Evolutionary conservation across 2,329 filamentous ascomycete genomes (phyloP).

Genomic region (Periconia sp.): DNA sequence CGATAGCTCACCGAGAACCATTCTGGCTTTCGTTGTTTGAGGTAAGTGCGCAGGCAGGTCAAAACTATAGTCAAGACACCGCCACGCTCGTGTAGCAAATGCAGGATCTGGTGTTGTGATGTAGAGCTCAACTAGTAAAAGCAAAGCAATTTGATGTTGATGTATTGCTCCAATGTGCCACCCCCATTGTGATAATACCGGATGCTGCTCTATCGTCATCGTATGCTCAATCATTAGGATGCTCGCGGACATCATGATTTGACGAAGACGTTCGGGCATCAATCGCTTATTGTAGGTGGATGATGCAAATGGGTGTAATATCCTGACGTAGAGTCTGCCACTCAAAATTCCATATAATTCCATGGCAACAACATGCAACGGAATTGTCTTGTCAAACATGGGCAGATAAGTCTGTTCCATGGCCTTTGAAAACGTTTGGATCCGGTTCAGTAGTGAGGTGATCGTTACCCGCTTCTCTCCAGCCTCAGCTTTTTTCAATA

Average conservation of each 20-base stretch:
- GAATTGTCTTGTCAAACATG: slow-evolving; percentile 62
- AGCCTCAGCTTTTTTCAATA: slow-evolving; percentile 52
- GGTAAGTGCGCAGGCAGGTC: slow-evolving; percentile 57
- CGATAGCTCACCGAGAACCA: slow-evolving; percentile 64
- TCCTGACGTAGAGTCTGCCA: slow-evolving; percentile 65
- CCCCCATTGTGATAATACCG: slow-evolving; percentile 59
- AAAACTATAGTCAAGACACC: slow-evolving; percentile 72
- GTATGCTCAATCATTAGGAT: slow-evolving; percentile 57
- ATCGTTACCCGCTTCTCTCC: slow-evolving; percentile 41
- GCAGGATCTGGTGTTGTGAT: slow-evolving; percentile 57
- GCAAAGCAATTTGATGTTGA: slow-evolving; percentile 70
- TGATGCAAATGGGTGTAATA: slow-evolving; percentile 68
- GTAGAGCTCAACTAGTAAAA: slow-evolving; percentile 69
- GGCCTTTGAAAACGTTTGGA: slow-evolving; percentile 66
- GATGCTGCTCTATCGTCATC: slow-evolving; percentile 56
- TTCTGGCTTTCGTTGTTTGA: slow-evolving; percentile 60
- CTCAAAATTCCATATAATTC: slow-evolving; percentile 67
- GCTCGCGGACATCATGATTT: slow-evolving; percentile 65
- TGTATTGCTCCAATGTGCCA: slow-evolving; percentile 74
- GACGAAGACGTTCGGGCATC: slow-evolving; percentile 65
- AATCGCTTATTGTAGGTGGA: slow-evolving; percentile 38
- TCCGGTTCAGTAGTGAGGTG: slow-evolving; percentile 65
- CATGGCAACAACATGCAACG: slow-evolving; percentile 64
- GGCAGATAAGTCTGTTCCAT: slow-evolving; percentile 68
- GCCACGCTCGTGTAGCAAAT: slow-evolving; percentile 69